Percentiles rank a stretch among this genome's conserved stretches.
Conservation (phyloP, 1,284 basidiomycete species). For the Cutaneotrichosporon sp. region DNA sequence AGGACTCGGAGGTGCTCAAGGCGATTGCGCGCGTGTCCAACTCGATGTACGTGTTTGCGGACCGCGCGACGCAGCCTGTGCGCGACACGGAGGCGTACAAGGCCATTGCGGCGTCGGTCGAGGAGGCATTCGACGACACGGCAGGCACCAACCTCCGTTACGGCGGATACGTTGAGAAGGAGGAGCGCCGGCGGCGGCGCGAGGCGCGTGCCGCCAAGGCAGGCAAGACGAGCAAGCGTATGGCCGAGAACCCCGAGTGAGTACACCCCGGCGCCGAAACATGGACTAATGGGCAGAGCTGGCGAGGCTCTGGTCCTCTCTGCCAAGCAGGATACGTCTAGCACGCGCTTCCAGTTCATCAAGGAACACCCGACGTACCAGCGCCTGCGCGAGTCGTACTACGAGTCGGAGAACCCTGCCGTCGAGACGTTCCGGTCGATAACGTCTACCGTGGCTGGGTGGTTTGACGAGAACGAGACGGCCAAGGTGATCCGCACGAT, state of each 20-base stretch:
- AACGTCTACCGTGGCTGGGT: slow-evolving; percentile 76
- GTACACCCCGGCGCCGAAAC: slow-evolving; percentile 33
- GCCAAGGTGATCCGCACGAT: slow-evolving; percentile 86
- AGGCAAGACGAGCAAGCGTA: slow-evolving; percentile 58
- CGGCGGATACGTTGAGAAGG: slow-evolving; percentile 90
- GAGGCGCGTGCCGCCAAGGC: slow-evolving; percentile 74
- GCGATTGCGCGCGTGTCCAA: slow-evolving; percentile 71
- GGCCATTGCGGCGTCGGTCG: slow-evolving; percentile 75
- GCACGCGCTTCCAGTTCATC: slow-evolving; percentile 56
- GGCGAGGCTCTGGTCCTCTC: slow-evolving; percentile 72
- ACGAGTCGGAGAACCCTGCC: slow-evolving; percentile 91
- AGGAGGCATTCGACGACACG: slow-evolving; percentile 91
- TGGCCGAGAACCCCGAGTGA: slow-evolving; percentile 71
- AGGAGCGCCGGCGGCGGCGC: slow-evolving; percentile 68
- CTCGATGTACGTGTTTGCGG: slow-evolving; percentile 66
- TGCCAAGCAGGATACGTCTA: slow-evolving; percentile 23
- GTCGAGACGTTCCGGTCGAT: slow-evolving; percentile 74
- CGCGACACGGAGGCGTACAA: slow-evolving; percentile 95
- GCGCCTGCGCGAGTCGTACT: slow-evolving; percentile 61
- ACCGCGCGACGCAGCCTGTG: slow-evolving; percentile 82
- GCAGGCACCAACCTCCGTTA: slow-evolving; percentile 60
- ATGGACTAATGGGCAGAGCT: slow-evolving; percentile 55
- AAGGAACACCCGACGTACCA: slow-evolving; percentile 56
- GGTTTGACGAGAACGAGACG: slow-evolving; percentile 95
- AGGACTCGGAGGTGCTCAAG: slow-evolving; percentile 81